Evolutionary conservation across 805 yeast genomes (phyloP).

Genomic region (Starmera pachycereana): DNA sequence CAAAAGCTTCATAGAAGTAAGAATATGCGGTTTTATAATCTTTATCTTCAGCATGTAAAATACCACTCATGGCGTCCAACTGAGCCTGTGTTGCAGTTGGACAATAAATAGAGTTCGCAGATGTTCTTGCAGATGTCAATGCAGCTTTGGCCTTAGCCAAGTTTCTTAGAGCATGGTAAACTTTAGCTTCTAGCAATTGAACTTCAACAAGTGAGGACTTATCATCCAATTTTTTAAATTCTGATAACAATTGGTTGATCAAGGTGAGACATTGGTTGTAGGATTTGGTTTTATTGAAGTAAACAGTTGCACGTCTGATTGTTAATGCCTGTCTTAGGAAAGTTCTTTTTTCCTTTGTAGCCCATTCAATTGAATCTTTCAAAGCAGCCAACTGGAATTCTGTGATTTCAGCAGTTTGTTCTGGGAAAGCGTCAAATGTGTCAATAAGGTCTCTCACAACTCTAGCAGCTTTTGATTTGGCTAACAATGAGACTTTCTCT

Average conservation of each 20-base stretch:
- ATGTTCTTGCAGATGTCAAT: slow-evolving; percentile 88
- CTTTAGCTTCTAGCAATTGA: slow-evolving; percentile 82
- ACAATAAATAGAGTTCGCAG: slow-evolving; percentile 94
- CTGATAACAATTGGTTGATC: slow-evolving; percentile 62
- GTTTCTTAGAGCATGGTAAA: slow-evolving; percentile 85
- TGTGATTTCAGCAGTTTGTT: slow-evolving; percentile 25
- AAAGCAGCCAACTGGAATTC: slow-evolving; percentile 68
- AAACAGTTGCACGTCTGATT: slow-evolving; percentile 68
- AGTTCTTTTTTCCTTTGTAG: slow-evolving; percentile 69
- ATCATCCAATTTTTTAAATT: slow-evolving; percentile 91
- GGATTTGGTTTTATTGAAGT: slow-evolving; percentile 48
- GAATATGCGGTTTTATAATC: slow-evolving; percentile 95
- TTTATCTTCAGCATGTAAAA: slow-evolving; percentile 91
- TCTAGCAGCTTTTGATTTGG: slow-evolving; percentile 93
- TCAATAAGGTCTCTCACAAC: slow-evolving; percentile 78
- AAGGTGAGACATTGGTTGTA: slow-evolving; percentile 65
- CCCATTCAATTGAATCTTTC: slow-evolving; percentile 80
- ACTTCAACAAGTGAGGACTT: slow-evolving; percentile 93
- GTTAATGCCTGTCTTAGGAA: slow-evolving; percentile 85
- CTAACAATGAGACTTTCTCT: slow-evolving; percentile 62
- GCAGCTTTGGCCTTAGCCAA: slow-evolving; percentile 87
- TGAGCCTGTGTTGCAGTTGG: slow-evolving; percentile 93
- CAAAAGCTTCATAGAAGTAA: slow-evolving; percentile 91
- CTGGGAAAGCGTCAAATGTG: slow-evolving; percentile 52
- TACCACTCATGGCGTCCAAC: slow-evolving; percentile 90